Percentiles rank a stretch among this genome's conserved stretches.
phyloP scores from a whole-genome alignment of 1,284 basidiomycete genomes.

The Bondarzewia mesenterica region DNA sequence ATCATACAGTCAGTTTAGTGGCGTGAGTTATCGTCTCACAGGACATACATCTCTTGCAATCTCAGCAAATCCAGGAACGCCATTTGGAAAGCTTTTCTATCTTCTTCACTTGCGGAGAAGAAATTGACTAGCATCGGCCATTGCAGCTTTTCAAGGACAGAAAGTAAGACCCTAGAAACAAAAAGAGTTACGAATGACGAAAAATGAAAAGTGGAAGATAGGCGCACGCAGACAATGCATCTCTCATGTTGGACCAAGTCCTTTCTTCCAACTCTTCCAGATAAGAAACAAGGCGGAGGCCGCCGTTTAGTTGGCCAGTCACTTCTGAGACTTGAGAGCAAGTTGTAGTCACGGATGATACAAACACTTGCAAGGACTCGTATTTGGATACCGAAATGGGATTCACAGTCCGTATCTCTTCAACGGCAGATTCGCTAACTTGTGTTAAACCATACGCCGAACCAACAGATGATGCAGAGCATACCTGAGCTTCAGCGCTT shows the following conservation, averaged over 20 bases:
- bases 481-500: constrained; percentile 67
- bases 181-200: constrained; percentile 7
- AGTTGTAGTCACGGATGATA: constrained; percentile 35
- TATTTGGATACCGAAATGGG: constrained; percentile 50
- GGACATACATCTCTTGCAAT: constrained; percentile 63
- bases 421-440: constrained; percentile 47
- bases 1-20: neutral
- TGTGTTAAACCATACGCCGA: neutral
- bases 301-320: constrained; percentile 27
- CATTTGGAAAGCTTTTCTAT: constrained; percentile 59
- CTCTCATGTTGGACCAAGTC: constrained; percentile 74
- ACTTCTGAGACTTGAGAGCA: constrained; percentile 39
- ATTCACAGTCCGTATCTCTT: constrained; percentile 34
- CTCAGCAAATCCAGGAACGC: constrained; percentile 70
- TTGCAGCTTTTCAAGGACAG: constrained; percentile 60
- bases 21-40: neutral
- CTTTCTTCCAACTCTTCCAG: constrained; percentile 50
- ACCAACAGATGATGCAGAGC: constrained; percentile 14
- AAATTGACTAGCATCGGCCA: constrained; percentile 81
- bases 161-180: constrained; percentile 44
- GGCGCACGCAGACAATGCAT: constrained; percentile 50
- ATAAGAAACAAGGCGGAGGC: constrained; percentile 49
- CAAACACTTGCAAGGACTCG: constrained; percentile 52
- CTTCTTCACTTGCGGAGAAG: constrained; percentile 33
- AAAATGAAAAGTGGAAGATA: neutral